Percentiles rank a stretch among this genome's conserved stretches.
phyloP scores from a whole-genome alignment of 2,329 filamentous ascomycete species.

The Sclerotinia subarctica region DNA sequence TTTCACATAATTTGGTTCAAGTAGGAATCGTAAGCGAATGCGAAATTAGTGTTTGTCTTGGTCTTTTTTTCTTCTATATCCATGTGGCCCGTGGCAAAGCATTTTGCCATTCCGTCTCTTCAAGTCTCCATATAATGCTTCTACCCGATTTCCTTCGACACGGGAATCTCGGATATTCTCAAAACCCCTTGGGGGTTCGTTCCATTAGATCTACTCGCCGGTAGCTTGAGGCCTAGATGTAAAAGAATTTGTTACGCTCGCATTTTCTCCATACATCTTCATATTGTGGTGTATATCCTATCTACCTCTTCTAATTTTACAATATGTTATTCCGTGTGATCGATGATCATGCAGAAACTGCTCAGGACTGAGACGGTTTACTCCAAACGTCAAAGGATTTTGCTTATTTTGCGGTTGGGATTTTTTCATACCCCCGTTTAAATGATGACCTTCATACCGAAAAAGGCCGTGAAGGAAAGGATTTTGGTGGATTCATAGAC shows the following conservation, averaged over 20 bases:
- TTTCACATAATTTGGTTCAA: not conserved
- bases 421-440: not conserved
- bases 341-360: not conserved
- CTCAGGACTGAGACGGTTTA: not conserved
- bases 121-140: constrained; percentile 12
- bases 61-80: not conserved
- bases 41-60: constrained; percentile 11
- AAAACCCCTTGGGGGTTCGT: not conserved
- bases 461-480: not conserved
- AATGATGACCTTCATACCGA: not conserved
- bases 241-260: not conserved
- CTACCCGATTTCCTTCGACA: not conserved
- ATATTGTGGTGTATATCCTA: not conserved
- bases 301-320: not conserved
- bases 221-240: too few relatives aligned
- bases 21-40: constrained; percentile 11
- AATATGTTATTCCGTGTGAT: not conserved
- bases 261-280: not conserved
- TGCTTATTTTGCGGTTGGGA: constrained; percentile 1
- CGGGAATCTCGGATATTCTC: not conserved
- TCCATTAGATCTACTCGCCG: not conserved
- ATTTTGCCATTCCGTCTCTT: not conserved
- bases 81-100: not conserved
- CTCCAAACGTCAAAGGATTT: not conserved
- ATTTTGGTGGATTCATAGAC: not conserved